These are phyloP conservation scores for Picocystis sp. DNA, from an alignment of 163 green algal genomes.

Conservation along the genomic window DNA sequence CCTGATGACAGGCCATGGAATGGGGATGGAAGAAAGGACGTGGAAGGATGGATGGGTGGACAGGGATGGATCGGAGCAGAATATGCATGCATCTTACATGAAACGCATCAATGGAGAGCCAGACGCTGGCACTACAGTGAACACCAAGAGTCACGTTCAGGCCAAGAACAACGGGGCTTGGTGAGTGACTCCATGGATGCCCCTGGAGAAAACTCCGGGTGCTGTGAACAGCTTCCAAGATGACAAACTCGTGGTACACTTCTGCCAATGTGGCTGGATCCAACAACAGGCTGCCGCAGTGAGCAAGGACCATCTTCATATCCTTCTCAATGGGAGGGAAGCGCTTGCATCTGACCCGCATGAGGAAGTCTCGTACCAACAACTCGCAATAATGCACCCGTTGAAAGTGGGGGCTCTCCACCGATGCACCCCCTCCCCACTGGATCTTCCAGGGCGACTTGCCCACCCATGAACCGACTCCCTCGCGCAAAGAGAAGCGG, in stretches of 20 bases:
- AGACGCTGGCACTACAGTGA: too few relatives aligned
- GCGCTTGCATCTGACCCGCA: conserved; percentile 35
- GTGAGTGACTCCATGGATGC: conserved; percentile 1
- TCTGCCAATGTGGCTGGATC: conserved; percentile 36
- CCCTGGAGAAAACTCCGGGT: conserved; percentile 3
- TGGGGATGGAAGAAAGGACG: too few relatives aligned
- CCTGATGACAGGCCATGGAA: too few relatives aligned
- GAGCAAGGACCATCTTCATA: conserved; percentile 50
- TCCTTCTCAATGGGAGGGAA: conserved; percentile 64
- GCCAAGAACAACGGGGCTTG: conserved; percentile 5
- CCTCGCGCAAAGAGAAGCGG: conserved; percentile 24
- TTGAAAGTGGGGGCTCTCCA: conserved; percentile 74
- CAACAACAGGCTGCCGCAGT: conserved; percentile 55
- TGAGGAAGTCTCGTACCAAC: conserved; percentile 59
- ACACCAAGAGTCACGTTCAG: too few relatives aligned
- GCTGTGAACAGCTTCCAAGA: conserved; percentile 5
- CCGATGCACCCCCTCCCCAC: conserved; percentile 59
- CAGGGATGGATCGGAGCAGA: too few relatives aligned
- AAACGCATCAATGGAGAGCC: too few relatives aligned
- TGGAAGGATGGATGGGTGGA: too few relatives aligned
- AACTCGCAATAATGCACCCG: conserved; percentile 68
- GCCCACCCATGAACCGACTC: conserved; percentile 32
- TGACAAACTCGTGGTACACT: conserved; percentile 26
- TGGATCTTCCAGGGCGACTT: conserved; percentile 48
- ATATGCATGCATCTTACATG: too few relatives aligned